Conservation (phyloP, 2,329 filamentous ascomycete species). For the Aspergillus sp. region DNA sequence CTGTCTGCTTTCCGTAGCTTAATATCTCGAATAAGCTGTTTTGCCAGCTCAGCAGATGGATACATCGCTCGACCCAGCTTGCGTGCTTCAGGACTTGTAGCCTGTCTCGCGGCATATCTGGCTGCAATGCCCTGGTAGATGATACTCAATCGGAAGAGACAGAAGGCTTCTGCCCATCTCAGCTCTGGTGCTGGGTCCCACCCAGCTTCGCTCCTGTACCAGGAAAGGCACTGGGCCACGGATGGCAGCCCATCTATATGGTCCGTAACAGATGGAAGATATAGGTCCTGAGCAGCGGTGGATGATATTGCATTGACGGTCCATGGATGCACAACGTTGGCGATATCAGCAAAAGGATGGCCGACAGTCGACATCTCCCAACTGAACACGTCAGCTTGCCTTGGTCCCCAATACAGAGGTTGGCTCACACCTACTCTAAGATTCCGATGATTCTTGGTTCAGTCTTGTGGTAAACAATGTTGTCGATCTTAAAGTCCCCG, state of each 20-base stretch:
- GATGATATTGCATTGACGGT: background rate
- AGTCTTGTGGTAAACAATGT: conserved; percentile 84
- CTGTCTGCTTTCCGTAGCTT: background rate
- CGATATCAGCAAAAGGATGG: background rate
- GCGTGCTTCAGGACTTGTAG: background rate
- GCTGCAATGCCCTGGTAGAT: background rate
- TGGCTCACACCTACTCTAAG: conserved; percentile 55
- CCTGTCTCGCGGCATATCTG: background rate
- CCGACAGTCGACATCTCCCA: conserved; percentile 1
- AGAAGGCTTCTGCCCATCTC: background rate
- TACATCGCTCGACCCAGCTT: background rate
- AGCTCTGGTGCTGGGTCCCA: background rate
- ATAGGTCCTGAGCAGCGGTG: background rate
- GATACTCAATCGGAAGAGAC: background rate
- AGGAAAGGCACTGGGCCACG: background rate
- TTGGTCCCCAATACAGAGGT: background rate
- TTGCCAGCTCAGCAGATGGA: background rate
- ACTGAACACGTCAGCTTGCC: background rate
- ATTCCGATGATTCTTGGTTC: conserved; percentile 88
- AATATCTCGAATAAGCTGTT: background rate
- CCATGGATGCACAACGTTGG: conserved; percentile 1
- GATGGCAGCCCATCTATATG: background rate
- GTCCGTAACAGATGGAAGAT: background rate
- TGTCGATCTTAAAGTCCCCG: conserved; percentile 96
- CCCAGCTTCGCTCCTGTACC: background rate